Percentiles rank a stretch among this genome's conserved stretches.
Conservation (phyloP, 768 basidiomycete genomes). For the Kwoniella dendrophila region DNA sequence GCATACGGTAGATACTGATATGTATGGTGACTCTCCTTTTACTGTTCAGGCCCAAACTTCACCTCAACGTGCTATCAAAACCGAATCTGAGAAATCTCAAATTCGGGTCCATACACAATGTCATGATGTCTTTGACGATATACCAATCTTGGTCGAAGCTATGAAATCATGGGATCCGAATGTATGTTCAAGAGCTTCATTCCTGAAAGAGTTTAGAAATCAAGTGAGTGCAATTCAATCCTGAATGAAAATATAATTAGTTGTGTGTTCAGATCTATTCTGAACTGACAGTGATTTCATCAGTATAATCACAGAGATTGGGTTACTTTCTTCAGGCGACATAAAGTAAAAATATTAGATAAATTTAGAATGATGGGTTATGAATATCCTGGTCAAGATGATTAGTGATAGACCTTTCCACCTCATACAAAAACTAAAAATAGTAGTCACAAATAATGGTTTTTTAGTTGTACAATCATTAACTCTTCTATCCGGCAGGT, state of each 20-base stretch:
- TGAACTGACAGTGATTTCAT: background rate
- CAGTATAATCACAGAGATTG: background rate
- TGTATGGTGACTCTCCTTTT: too few species aligned
- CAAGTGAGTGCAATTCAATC: background rate
- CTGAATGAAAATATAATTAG: background rate
- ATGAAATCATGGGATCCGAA: background rate
- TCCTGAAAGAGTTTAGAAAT: background rate
- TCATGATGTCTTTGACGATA: background rate
- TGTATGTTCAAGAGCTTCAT: background rate
- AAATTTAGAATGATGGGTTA: conserved; percentile 1
- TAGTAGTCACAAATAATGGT: too few species aligned
- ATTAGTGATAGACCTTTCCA: too few species aligned
- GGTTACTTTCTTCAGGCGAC: background rate
- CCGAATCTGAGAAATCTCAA: background rate
- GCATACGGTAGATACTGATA: too few species aligned
- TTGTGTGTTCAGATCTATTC: background rate
- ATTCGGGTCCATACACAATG: background rate
- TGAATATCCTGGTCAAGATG: background rate
- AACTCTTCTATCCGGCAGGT: too few species aligned
- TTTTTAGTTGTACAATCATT: too few species aligned
- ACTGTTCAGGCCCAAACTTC: too few species aligned
- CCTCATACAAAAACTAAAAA: too few species aligned
- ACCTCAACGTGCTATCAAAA: too few species aligned
- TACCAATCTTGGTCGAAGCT: background rate
- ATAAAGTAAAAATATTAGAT: background rate